phyloP scores from a whole-genome alignment of 768 basidiomycete species.

The Russula olivacea region DNA sequence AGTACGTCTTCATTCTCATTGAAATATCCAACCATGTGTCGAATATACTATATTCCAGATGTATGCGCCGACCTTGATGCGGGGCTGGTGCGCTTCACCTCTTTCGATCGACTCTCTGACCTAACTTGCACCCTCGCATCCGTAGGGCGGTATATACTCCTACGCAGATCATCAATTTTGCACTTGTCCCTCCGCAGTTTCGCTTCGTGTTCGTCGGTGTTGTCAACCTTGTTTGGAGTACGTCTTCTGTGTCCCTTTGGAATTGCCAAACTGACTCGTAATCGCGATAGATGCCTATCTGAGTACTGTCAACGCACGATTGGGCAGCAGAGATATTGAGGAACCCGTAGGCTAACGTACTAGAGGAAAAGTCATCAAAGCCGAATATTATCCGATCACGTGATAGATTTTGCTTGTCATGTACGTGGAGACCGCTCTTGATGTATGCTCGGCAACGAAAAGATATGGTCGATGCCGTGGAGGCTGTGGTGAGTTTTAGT shows the following conservation, averaged over 20 bases:
- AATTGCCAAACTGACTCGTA: neutral
- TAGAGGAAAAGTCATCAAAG: constrained; percentile 5
- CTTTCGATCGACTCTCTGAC: neutral
- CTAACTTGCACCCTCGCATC: neutral
- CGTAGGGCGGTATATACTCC: constrained; percentile 68
- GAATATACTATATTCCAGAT: constrained; percentile 38
- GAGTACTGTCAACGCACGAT: constrained; percentile 10
- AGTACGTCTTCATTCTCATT: constrained; percentile 25
- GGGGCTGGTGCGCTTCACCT: constrained; percentile 54
- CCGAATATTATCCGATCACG: too few relatives aligned
- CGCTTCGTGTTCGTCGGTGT: constrained; percentile 70
- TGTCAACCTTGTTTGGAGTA: constrained; percentile 81
- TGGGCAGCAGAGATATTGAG: neutral
- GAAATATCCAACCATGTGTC: neutral
- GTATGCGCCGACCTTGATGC: constrained; percentile 66
- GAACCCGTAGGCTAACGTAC: neutral
- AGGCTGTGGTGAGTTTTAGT: too few relatives aligned
- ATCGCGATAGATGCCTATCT: constrained; percentile 19
- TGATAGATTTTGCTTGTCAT: too few relatives aligned
- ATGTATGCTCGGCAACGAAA: too few relatives aligned
- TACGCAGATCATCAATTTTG: constrained; percentile 74
- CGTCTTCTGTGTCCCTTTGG: constrained; percentile 28
- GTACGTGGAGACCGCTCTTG: too few relatives aligned
- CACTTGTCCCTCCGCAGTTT: constrained; percentile 67
- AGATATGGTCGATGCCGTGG: too few relatives aligned